Percentiles rank a stretch among this genome's conserved stretches.
Evolutionary conservation across 2,329 filamentous ascomycete genomes (phyloP).

Genomic region (Microdochium bolleyi): DNA sequence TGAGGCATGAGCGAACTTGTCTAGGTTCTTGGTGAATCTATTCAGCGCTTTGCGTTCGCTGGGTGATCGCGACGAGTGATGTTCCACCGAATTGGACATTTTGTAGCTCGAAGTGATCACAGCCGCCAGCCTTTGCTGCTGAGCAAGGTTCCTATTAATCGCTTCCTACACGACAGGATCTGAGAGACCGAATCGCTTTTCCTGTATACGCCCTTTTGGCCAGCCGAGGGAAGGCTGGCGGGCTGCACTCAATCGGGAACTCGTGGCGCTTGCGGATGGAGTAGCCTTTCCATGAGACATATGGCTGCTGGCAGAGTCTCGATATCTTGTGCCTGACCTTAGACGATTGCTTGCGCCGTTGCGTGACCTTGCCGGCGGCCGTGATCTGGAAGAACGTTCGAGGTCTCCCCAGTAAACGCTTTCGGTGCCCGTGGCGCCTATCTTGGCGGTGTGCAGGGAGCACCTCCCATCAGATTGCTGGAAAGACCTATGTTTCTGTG

Average conservation of each 20-base stretch:
- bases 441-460: not conserved
- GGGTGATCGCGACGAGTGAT: constrained; percentile 28
- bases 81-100: constrained; percentile 3
- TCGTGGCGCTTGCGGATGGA: too few relatives aligned
- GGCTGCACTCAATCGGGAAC: too few relatives aligned
- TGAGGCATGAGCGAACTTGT: constrained; percentile 30
- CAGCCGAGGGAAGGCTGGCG: too few relatives aligned
- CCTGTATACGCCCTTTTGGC: constrained; percentile 6
- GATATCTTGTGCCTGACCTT: too few relatives aligned
- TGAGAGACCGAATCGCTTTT: constrained; percentile 20
- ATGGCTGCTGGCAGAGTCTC: too few relatives aligned
- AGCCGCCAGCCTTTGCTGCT: constrained; percentile 33
- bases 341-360: not conserved
- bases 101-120: constrained; percentile 11
- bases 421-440: not conserved
- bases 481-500: not conserved
- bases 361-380: not conserved
- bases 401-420: not conserved
- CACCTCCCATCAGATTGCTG: not conserved
- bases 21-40: constrained; percentile 30
- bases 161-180: constrained; percentile 34
- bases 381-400: not conserved
- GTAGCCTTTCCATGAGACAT: too few relatives aligned
- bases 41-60: constrained; percentile 33
- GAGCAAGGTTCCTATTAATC: constrained; percentile 33